Base-by-base conservation (phyloP, 2,329 filamentous ascomycete species). In the Trichoderma afroharzianum region DNA sequence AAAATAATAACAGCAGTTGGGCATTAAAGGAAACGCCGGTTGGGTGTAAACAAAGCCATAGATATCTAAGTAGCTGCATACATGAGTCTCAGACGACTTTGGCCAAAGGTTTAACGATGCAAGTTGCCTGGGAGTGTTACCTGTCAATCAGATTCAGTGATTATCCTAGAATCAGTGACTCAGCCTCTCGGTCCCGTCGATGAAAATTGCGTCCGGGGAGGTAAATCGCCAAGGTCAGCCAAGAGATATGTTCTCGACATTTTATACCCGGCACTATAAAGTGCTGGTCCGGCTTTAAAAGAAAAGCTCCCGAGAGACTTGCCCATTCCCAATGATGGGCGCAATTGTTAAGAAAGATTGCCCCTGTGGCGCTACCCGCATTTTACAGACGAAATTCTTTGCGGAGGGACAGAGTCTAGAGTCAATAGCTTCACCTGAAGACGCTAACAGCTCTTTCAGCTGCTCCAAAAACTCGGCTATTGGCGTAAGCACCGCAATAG, bases 391-490 rank as follows among this genome's bases (percentile, higher is more conserved):
- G 21, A 62, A 68, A 61, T 21, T 50, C 50, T 15, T 9, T 3
- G 4, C 47, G 12, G 18, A 18, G 26, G 7, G 6, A 24, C 15
- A 9, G 28, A n/a, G 26, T 26, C 28, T 61, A 50, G 55, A 59
- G 3, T 50, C 66, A 69, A 61, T 69, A 62, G 66, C 66, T 69
- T 62, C 57, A 69, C 53, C 33, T 69, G 66, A 69, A 30, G 66
- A 24, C 66, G 55, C 66, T 69, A 69, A 53, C 66, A 36, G 24
- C 18, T 30, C 39, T 50, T 39, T 69, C 66, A 69, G 66, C 66
- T 69, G 66, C 36, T 6, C 43, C 43, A 53, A 21, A n/a, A 21
- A 33, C 21, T 36, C 21, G 36, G 57, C 66, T 69, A 69, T 69
- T 69, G 66, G 30, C 57, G 47, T 21, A 62, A 69, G 57, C 30